A percentile compares a stretch with the other conserved stretches of the same genome.
Evolutionary conservation across 1,284 basidiomycete genomes (phyloP).

Genomic region (Cutaneotrichosporon sp.): DNA sequence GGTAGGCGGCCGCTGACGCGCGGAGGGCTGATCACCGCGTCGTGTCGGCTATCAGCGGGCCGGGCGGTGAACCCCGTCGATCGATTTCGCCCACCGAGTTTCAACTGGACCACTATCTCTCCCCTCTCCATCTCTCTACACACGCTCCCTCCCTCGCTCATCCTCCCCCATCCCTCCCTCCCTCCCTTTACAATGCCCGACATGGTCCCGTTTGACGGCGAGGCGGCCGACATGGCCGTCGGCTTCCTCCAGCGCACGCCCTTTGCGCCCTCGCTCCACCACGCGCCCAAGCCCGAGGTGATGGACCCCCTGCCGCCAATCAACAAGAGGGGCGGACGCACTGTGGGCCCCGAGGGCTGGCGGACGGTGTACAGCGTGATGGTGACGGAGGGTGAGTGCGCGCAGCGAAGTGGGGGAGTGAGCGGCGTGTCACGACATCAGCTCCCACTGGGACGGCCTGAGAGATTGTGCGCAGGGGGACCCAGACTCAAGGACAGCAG

Average conservation of each 20-base stretch:
- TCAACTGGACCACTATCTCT: too few species aligned
- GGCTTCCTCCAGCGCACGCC: neutral
- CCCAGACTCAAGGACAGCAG: too few species aligned
- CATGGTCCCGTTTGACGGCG: conserved; percentile 8
- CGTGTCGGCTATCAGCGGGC: neutral
- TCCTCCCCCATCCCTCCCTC: neutral
- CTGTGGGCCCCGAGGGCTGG: conserved; percentile 11
- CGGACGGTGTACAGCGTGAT: conserved; percentile 11
- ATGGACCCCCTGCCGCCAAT: conserved; percentile 17
- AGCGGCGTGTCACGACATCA: too few species aligned
- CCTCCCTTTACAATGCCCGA: neutral
- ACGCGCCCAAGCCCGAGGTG: conserved; percentile 17
- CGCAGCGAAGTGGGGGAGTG: too few species aligned
- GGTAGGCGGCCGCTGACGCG: neutral
- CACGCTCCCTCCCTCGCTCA: neutral
- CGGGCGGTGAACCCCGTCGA: neutral
- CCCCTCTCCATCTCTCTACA: neutral
- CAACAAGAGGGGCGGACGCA: conserved; percentile 18
- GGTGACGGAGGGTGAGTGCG: conserved; percentile 15
- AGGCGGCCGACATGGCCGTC: neutral
- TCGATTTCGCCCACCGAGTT: neutral
- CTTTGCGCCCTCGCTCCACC: neutral
- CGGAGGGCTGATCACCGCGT: neutral
- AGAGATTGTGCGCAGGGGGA: too few species aligned
- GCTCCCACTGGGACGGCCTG: too few species aligned